Base-by-base conservation (phyloP, 2,329 filamentous ascomycete genomes). In the Cylindrodendrum hubeiense region DNA sequence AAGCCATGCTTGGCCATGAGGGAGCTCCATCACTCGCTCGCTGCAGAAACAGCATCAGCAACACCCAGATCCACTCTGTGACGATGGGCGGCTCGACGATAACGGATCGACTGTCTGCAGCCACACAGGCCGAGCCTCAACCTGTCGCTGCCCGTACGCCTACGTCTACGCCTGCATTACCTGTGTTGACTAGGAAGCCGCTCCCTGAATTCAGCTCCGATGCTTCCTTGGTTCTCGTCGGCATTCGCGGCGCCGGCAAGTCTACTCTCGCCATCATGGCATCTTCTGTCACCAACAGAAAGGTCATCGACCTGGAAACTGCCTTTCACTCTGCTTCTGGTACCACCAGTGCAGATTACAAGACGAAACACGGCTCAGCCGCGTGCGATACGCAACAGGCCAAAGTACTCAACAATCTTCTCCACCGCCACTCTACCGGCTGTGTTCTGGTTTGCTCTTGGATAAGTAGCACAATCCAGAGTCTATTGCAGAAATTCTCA, bases 181-280 rank as follows among this genome's bases (percentile, higher is more conserved):
- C 30, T 33, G 6, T 33, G 30, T 2, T 33, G 3, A 33, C 30
- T 33, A 12, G 6, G 12, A 12, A 33, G 30, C 3, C 30, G 30
- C 3, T 67, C 63, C 71, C 70, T 39, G 74, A 67, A 58, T 92
- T 91, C 72, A 79, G 82, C 8, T 77, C 84, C 8, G 85, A 92
- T 80, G 89, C 90, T 2, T 93, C 92, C 1, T 88, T 95, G 60
- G 86, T 94, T 5, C 83, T 95, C n/a, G 86, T 93, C 22, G 92
- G 92, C 2, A 89, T 93, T 60, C 88, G 90, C 12, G 92, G 92
- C 10, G 88, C 90, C 5, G 92, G 92, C 19, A 94, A 94, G 77
- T 91, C 91, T 2, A 93, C 90, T 2, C 81, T 95, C 9, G 92
- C 90, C 13, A 87, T 95, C 50, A 93, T 95, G 66, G 90, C 91